Percentiles rank a stretch among this genome's conserved stretches.
These are phyloP conservation scores for Cystobasidium sp. DNA, from an alignment of 1,284 basidiomycete species.

Conservation along the genomic window DNA sequence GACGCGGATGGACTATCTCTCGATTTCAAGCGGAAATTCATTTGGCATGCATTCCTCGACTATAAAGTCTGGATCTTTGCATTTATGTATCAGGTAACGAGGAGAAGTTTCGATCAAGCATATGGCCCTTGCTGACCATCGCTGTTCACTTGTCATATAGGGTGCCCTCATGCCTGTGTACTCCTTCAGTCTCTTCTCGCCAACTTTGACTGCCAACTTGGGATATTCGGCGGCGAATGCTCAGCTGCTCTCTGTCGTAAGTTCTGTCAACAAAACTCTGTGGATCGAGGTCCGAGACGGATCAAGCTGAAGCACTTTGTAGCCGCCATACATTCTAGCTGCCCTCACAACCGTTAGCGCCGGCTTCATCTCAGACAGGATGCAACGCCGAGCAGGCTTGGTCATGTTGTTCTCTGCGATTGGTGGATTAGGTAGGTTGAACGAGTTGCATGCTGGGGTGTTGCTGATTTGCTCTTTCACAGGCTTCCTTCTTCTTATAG, in stretches of 20 bases:
- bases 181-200: constrained; percentile 72
- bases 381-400: constrained; percentile 26
- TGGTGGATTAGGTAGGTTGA: background rate
- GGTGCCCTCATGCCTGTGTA: constrained; percentile 66
- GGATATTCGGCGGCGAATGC: constrained; percentile 46
- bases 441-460: background rate
- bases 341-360: constrained; percentile 50
- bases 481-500: constrained; percentile 36
- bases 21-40: constrained; percentile 66
- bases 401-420: constrained; percentile 12
- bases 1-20: constrained; percentile 75
- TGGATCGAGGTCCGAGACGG: too few species aligned
- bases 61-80: constrained; percentile 71
- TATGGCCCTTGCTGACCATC: background rate
- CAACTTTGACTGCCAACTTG: constrained; percentile 54
- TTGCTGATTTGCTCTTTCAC: background rate
- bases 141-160: background rate
- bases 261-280: background rate
- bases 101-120: background rate
- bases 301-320: constrained; percentile 48
- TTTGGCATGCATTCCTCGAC: constrained; percentile 67
- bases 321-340: constrained; percentile 48
- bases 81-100: constrained; percentile 15
- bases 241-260: constrained; percentile 49
- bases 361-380: constrained; percentile 52